These are phyloP conservation scores for Soucietia sequanensis DNA, from an alignment of 805 yeast species.

Conservation along the genomic window DNA sequence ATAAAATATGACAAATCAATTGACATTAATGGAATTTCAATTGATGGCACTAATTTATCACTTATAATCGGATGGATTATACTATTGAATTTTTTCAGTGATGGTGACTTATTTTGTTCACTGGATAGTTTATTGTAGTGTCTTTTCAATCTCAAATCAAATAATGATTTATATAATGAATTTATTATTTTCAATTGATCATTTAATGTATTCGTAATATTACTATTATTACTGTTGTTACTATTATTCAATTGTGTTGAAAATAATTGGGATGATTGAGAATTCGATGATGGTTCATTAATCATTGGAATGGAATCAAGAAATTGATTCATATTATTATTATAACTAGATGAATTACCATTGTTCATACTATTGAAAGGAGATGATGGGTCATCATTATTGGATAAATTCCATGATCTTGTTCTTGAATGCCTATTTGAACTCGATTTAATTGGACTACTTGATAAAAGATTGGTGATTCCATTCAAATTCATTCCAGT, in stretches of 20 bases:
- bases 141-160: slow-evolving; percentile 32
- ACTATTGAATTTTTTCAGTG: slow-evolving; percentile 14
- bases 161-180: slow-evolving; percentile 33
- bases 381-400: slow-evolving; percentile 1
- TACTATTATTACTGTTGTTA: not conserved
- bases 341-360: not conserved
- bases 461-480: not conserved
- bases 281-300: not conserved
- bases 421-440: not conserved
- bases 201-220: too few relatives aligned
- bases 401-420: not conserved
- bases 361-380: not conserved
- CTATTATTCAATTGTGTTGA: not conserved
- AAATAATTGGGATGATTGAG: not conserved
- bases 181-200: slow-evolving; percentile 26
- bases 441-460: not conserved
- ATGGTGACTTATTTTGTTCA: slow-evolving; percentile 2
- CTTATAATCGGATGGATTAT: slow-evolving; percentile 37
- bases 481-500: not conserved
- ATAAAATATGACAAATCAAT: slow-evolving; percentile 33
- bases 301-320: not conserved
- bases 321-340: slow-evolving; percentile 1
- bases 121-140: slow-evolving; percentile 22
- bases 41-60: slow-evolving; percentile 38
- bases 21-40: slow-evolving; percentile 32